Evolutionary conservation across 176 grass and related monocot genomes (phyloP).

Genomic region (Oryza rufipogon): DNA sequence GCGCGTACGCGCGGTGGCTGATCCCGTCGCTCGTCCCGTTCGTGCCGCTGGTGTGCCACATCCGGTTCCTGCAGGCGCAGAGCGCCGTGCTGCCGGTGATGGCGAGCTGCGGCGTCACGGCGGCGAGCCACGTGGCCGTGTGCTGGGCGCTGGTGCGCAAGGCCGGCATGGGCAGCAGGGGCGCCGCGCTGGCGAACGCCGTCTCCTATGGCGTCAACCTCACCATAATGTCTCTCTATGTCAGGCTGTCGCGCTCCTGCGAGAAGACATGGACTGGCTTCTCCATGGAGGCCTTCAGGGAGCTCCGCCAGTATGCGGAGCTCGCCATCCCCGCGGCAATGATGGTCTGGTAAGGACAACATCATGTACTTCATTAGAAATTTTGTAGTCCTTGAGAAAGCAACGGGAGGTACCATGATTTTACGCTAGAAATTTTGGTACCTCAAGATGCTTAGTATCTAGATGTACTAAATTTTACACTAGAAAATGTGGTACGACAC

Average conservation of each 20-base stretch:
- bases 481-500: too few species aligned
- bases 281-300: conserved; percentile 18
- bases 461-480: too few species aligned
- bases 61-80: conserved; percentile 53
- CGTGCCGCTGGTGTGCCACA: conserved; percentile 66
- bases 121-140: neutral
- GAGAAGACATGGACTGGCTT: conserved; percentile 39
- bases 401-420: too few species aligned
- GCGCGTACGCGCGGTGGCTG: conserved; percentile 63
- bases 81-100: conserved; percentile 44
- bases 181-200: conserved; percentile 46
- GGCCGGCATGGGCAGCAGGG: conserved; percentile 40
- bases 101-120: conserved; percentile 28
- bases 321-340: conserved; percentile 44
- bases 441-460: too few species aligned
- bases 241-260: conserved; percentile 23
- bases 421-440: too few species aligned
- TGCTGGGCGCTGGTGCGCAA: conserved; percentile 46
- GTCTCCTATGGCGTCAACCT: conserved; percentile 41
- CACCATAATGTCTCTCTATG: conserved; percentile 5
- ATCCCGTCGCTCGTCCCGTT: conserved; percentile 63
- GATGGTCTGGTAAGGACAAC: conserved; percentile 36
- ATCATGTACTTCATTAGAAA: too few species aligned
- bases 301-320: conserved; percentile 5
- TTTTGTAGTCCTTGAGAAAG: too few species aligned